Evolutionary conservation across 2,329 filamentous ascomycete species (phyloP).

Genomic region (Penicillium sp.): DNA sequence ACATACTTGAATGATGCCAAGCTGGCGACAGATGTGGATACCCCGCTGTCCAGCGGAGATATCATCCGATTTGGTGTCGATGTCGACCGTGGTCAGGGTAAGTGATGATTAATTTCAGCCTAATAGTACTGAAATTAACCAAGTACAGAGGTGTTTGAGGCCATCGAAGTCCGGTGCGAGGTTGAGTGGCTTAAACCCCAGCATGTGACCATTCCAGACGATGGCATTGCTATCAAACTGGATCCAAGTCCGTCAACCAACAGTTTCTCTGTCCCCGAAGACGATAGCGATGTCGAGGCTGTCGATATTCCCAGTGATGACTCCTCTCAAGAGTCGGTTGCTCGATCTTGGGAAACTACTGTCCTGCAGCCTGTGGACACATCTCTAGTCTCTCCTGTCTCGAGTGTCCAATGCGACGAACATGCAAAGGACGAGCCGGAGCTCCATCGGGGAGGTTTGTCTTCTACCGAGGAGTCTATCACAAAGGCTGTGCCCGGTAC

Average conservation of each 20-base stretch:
- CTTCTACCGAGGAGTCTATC: neutral
- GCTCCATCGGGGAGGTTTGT: neutral
- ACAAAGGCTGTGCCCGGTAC: neutral
- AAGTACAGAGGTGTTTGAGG: slow-evolving; percentile 31
- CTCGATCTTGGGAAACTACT: neutral
- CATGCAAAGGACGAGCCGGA: neutral
- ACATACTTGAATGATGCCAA: slow-evolving; percentile 54
- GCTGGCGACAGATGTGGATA: slow-evolving; percentile 39
- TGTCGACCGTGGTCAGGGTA: slow-evolving; percentile 49
- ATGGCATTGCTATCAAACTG: neutral
- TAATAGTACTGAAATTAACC: neutral
- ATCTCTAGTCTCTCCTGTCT: neutral
- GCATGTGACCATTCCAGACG: slow-evolving; percentile 11
- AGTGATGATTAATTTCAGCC: slow-evolving; percentile 7
- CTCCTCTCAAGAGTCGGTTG: neutral
- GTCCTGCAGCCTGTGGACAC: neutral
- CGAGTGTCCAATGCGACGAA: neutral
- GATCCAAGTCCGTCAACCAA: slow-evolving; percentile 28
- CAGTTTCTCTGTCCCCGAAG: slow-evolving; percentile 43
- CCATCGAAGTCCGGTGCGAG: slow-evolving; percentile 32
- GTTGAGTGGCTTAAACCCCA: slow-evolving; percentile 29
- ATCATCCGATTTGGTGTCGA: slow-evolving; percentile 48
- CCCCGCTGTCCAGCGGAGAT: slow-evolving; percentile 40
- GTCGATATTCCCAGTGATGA: neutral
- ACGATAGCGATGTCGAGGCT: slow-evolving; percentile 33